Conservation (phyloP, 495 filamentous ascomycete species). For the Aspergillus incahuasiensis region DNA sequence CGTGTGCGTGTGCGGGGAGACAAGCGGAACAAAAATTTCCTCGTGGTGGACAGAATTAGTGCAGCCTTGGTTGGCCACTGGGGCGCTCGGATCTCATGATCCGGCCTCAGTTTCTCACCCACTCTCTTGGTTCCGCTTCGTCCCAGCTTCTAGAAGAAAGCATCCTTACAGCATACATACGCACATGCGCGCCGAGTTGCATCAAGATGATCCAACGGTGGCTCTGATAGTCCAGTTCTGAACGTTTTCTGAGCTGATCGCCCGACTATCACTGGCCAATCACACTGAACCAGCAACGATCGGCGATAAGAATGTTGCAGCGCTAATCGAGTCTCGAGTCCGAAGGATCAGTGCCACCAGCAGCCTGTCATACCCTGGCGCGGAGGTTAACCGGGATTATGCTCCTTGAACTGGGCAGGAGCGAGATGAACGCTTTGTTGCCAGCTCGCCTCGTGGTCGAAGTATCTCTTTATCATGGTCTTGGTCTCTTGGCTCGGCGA, state of each 20-base stretch:
- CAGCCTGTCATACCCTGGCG: neutral
- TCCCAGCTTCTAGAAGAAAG: conserved; percentile 3
- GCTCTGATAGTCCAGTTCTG: neutral
- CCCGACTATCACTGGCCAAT: conserved; percentile 7
- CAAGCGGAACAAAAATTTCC: conserved; percentile 2
- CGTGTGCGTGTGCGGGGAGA: conserved; percentile 1
- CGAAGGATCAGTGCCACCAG: neutral
- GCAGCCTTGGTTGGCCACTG: neutral
- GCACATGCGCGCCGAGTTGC: neutral
- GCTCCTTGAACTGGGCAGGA: neutral
- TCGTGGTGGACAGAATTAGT: neutral
- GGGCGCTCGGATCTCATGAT: conserved; percentile 4
- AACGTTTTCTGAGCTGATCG: neutral
- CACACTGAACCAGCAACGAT: neutral
- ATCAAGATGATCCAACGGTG: neutral
- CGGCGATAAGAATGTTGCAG: conserved; percentile 20
- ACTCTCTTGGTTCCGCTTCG: neutral
- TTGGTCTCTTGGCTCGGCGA: conserved; percentile 5
- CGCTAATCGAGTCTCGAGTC: conserved; percentile 8
- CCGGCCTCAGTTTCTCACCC: neutral
- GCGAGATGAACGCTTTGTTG: neutral
- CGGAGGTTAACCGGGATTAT: neutral
- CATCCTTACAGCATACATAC: neutral
- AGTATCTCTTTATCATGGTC: neutral
- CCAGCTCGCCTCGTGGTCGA: neutral